These are phyloP conservation scores for Eucalyptus cloeziana DNA, from an alignment of 345 rosid genomes.

Conservation along the genomic window DNA sequence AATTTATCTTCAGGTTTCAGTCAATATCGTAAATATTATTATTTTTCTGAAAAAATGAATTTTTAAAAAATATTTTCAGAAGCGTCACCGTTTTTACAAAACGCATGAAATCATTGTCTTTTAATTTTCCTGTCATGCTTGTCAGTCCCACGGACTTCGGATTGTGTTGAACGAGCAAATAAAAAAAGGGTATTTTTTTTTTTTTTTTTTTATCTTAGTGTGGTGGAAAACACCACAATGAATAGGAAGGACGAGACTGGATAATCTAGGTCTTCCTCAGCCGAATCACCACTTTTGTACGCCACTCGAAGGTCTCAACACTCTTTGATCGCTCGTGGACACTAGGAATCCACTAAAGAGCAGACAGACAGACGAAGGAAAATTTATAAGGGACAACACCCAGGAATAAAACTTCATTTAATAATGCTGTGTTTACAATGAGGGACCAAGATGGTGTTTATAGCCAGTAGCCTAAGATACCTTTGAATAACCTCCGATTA, in stretches of 20 bases:
- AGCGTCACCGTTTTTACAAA: too few relatives aligned
- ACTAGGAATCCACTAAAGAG: neutral
- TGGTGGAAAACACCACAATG: too few relatives aligned
- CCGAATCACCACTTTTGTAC: neutral
- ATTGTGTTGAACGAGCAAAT: neutral
- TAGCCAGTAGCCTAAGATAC: neutral
- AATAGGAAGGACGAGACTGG: neutral
- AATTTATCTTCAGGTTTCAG: too few relatives aligned
- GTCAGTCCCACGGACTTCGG: neutral
- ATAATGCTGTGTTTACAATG: neutral
- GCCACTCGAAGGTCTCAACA: neutral
- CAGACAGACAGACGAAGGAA: neutral
- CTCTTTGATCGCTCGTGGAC: neutral
- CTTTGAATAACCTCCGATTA: neutral
- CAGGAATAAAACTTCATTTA: neutral
- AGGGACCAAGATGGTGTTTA: neutral
- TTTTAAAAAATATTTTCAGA: too few relatives aligned
- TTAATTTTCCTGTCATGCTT: neutral
- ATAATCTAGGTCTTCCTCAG: neutral
- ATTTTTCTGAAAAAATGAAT: too few relatives aligned
- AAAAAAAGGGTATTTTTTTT: too few relatives aligned
- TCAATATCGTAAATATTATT: too few relatives aligned
- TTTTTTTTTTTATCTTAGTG: neutral
- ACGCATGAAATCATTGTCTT: neutral
- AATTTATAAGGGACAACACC: neutral